Evolutionary conservation across 805 yeast species (phyloP).

Genomic region (Suhomyces emberorum): DNA sequence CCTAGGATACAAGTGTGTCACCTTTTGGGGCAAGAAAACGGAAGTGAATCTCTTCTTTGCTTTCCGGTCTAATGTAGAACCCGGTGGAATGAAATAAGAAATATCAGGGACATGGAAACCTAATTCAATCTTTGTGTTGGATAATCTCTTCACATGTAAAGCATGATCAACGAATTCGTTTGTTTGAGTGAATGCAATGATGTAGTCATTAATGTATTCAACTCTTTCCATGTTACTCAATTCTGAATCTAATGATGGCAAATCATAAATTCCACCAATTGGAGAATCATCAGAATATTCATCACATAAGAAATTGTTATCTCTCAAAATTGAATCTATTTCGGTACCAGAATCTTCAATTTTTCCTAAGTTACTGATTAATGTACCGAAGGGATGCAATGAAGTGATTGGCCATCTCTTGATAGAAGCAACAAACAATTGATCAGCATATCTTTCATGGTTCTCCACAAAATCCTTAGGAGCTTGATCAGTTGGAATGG

Average conservation of each 20-base stretch:
- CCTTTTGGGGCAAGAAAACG: constrained; percentile 79
- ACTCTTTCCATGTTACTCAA: constrained; percentile 40
- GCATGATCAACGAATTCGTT: constrained; percentile 71
- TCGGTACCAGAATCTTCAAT: constrained; percentile 76
- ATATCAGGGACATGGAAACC: constrained; percentile 88
- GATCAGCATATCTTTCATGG: constrained; percentile 77
- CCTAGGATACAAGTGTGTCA: constrained; percentile 64
- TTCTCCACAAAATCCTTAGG: constrained; percentile 94
- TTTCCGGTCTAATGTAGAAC: constrained; percentile 78
- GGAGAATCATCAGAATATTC: constrained; percentile 58
- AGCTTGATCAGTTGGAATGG: constrained; percentile 98
- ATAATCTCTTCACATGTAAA: constrained; percentile 65
- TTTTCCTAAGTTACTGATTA: constrained; percentile 81
- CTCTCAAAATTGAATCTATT: constrained; percentile 84
- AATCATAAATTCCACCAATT: constrained; percentile 26
- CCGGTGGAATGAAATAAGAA: constrained; percentile 65
- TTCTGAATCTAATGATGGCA: constrained; percentile 40
- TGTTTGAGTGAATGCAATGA: constrained; percentile 60
- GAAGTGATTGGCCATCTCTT: constrained; percentile 99
- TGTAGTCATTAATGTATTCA: constrained; percentile 56
- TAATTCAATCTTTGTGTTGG: constrained; percentile 63
- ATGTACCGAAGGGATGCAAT: constrained; percentile 94
- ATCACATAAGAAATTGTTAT: constrained; percentile 76
- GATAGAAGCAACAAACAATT: constrained; percentile 88
- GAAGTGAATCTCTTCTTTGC: constrained; percentile 88